phyloP scores from a whole-genome alignment of 2,329 filamentous ascomycete species.

The Colletotrichum spaethianum region DNA sequence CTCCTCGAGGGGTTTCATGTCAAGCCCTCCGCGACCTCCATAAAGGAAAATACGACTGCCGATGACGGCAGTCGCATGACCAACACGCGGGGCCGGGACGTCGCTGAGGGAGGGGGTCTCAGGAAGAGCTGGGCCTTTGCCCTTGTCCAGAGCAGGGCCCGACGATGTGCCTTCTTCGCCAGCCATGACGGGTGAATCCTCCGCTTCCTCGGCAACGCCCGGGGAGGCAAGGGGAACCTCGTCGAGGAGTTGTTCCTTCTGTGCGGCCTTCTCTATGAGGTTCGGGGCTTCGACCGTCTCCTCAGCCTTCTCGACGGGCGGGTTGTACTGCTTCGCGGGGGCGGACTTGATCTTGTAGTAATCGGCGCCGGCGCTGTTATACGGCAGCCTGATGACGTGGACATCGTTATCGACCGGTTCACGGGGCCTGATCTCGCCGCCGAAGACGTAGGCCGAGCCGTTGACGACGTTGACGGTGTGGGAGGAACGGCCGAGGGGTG shows the following conservation, averaged over 20 bases:
- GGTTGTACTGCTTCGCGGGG: slow-evolving; percentile 48
- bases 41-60: slow-evolving; percentile 83
- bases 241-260: slow-evolving; percentile 55
- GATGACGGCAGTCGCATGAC: slow-evolving; percentile 79
- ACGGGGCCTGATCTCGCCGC: slow-evolving; percentile 78
- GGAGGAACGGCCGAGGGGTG: slow-evolving; percentile 78
- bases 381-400: slow-evolving; percentile 74
- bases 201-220: slow-evolving; percentile 43
- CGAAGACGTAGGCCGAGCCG: slow-evolving; percentile 77
- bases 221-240: slow-evolving; percentile 58
- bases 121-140: slow-evolving; percentile 50
- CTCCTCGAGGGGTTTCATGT: slow-evolving; percentile 81
- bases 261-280: slow-evolving; percentile 41
- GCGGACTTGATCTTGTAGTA: slow-evolving; percentile 70
- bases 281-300: slow-evolving; percentile 42
- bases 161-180: slow-evolving; percentile 20
- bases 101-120: slow-evolving; percentile 50
- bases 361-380: slow-evolving; percentile 70
- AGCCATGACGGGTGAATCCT: slow-evolving; percentile 37
- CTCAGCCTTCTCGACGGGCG: slow-evolving; percentile 36
- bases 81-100: slow-evolving; percentile 78
- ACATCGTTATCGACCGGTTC: slow-evolving; percentile 81
- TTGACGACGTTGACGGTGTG: slow-evolving; percentile 76
- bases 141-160: slow-evolving; percentile 52
- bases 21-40: slow-evolving; percentile 80